These are phyloP conservation scores for Volvariella surrecta DNA, from an alignment of 1,284 basidiomycete species.

Conservation along the genomic window DNA sequence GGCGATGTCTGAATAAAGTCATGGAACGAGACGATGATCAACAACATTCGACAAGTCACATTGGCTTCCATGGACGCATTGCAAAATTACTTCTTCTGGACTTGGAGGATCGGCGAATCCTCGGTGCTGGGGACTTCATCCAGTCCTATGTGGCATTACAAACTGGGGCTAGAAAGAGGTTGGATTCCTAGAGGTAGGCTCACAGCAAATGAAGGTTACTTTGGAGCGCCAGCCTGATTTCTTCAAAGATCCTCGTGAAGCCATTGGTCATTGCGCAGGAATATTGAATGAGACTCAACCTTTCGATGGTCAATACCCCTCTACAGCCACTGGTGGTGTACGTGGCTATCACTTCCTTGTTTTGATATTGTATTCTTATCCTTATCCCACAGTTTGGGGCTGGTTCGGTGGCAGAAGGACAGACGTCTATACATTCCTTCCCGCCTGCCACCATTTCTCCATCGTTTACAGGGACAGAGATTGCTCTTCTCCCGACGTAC, in stretches of 20 bases:
- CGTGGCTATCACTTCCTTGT: conserved; percentile 18
- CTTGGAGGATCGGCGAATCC: conserved; percentile 70
- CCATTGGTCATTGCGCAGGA: conserved; percentile 49
- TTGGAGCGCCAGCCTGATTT: no score
- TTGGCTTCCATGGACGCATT: conserved; percentile 67
- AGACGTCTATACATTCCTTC: conserved; percentile 25
- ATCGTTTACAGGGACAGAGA: conserved; percentile 31
- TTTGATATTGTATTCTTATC: background rate
- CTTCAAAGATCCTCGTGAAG: conserved; percentile 50
- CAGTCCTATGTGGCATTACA: conserved; percentile 72
- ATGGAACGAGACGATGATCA: conserved; percentile 45
- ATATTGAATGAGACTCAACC: conserved; percentile 30
- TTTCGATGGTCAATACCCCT: conserved; percentile 48
- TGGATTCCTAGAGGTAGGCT: conserved; percentile 55
- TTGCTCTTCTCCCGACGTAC: conserved; percentile 46
- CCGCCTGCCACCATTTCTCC: conserved; percentile 34
- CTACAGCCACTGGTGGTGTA: conserved; percentile 59
- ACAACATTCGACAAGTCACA: conserved; percentile 45
- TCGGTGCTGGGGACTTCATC: conserved; percentile 45
- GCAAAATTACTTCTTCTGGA: conserved; percentile 83
- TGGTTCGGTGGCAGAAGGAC: conserved; percentile 26
- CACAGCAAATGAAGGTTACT: no score
- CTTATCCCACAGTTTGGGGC: conserved; percentile 19
- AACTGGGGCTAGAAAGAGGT: conserved; percentile 60
- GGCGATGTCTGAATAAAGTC: conserved; percentile 15